Base-by-base conservation (phyloP, 1,284 basidiomycete genomes). In the Apiotrichum sp. region DNA sequence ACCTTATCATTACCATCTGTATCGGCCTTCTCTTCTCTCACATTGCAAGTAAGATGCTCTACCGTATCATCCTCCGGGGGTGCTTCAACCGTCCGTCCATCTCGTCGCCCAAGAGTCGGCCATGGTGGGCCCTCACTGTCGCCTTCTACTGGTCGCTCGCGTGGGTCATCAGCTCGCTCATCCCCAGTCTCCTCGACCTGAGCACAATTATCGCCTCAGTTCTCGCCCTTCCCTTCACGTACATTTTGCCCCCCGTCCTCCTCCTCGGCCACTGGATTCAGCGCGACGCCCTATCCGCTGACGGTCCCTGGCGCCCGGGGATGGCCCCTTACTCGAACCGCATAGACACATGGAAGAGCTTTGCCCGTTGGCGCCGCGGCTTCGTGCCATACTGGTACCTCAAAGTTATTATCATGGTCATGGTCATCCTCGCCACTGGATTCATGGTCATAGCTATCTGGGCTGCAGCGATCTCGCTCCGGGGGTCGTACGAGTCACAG, bases 21-120 rank as follows among this genome's bases (percentile, higher is more conserved):
- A 82, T 82, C 1, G 83, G 80, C 34, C 81, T 84, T 13, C 65
- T 86, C 35, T 86, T 86, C 59, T 81, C 82, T n/a, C 84, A 84
- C 68, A 83, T 86, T 50, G 56, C 46, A 40, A 13, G 16, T 34
- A 57, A 57, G 42, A 41, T 57, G 3, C 16, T 53, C 7, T 57
- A 57, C 49, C 54, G 39, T 2, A 33, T 45, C n/a, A 7, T 57
- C n/a, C 64, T 86, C 3, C 79, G 84, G 52, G 78, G 77, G 10
- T 71, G 79, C 65, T 76, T 84, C 65, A 68, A 76, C 14, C 83
- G 82, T 0, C 84, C 84, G 0, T 70, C 73, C 2, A 84, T 0
- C 70, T 73, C 3, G 69, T 86, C 40, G 79, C 81, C 66, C 32
- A 68, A 55, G 6, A 67, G 68, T 16, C 84, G 84, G 9, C 59